Percentiles rank a stretch among this genome's conserved stretches.
Conservation (phyloP, 23 red algal species). For the Gracilariopsis chorda region DNA sequence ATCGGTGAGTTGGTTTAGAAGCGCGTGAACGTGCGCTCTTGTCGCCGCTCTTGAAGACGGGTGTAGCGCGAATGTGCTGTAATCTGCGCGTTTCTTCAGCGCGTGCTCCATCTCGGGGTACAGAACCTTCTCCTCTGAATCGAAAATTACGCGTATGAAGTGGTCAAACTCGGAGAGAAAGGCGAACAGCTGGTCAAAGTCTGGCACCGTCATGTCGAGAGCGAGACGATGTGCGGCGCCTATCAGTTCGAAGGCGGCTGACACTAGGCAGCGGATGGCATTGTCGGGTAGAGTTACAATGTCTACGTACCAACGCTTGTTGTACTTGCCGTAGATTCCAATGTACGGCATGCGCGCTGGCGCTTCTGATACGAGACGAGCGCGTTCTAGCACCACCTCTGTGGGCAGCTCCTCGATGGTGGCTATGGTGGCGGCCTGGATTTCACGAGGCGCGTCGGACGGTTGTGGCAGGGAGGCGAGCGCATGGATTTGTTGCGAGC, state of each 20-base stretch:
- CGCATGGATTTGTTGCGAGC: not conserved
- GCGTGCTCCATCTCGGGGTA: conserved; percentile 38
- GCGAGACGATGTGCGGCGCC: not conserved
- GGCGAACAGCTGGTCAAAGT: conserved; percentile 26
- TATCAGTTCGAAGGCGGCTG: not conserved
- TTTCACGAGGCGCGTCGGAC: not conserved
- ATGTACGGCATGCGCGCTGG: conserved; percentile 41
- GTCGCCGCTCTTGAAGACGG: not conserved
- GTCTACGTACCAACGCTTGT: conserved; percentile 65
- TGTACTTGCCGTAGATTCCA: conserved; percentile 32
- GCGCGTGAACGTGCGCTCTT: not conserved
- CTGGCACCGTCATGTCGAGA: conserved; percentile 9
- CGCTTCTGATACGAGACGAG: conserved; percentile 20
- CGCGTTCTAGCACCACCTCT: conserved; percentile 22
- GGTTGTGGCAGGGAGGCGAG: not conserved
- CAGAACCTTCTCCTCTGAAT: conserved; percentile 31
- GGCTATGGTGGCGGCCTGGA: not conserved
- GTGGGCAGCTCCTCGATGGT: not conserved
- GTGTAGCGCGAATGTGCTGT: not conserved
- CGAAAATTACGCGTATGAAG: not conserved
- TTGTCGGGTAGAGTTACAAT: conserved; percentile 47
- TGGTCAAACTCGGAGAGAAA: conserved; percentile 13
- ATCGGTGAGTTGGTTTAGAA: not conserved
- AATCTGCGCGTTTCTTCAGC: not conserved
- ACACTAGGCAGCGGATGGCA: conserved; percentile 12